A percentile compares a stretch with the other conserved stretches of the same genome.
Evolutionary conservation across 345 rosid genomes (phyloP).

Genomic region (Cardamine chenopodiifolia): DNA sequence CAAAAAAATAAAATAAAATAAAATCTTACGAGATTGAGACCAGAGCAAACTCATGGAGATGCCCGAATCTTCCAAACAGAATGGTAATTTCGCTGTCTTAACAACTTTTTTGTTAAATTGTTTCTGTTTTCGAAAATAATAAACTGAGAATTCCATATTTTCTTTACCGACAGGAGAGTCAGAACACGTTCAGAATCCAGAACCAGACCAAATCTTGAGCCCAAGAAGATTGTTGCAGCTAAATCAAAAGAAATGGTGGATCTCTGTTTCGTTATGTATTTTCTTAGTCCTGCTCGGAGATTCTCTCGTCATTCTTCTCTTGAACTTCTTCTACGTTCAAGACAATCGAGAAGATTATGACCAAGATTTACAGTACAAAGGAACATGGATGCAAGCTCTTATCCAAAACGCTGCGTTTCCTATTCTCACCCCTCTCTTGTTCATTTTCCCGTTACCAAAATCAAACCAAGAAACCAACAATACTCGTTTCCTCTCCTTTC

Average conservation of each 20-base stretch:
- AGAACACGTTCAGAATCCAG: constrained; percentile 27
- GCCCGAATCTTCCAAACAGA: constrained; percentile 23
- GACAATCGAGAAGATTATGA: constrained; percentile 6
- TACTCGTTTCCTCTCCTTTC: background rate
- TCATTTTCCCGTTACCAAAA: constrained; percentile 32
- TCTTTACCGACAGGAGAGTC: constrained; percentile 15
- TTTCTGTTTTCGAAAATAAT: background rate
- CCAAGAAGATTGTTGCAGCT: constrained; percentile 20
- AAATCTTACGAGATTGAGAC: constrained; percentile 1
- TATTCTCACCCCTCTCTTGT: constrained; percentile 25
- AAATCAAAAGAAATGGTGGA: constrained; percentile 32
- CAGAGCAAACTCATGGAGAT: constrained; percentile 17
- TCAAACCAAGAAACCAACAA: constrained; percentile 6
- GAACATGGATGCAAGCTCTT: constrained; percentile 37
- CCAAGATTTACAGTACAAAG: constrained; percentile 30
- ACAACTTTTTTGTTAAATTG: background rate
- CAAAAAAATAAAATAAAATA: background rate
- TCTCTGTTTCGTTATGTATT: constrained; percentile 25
- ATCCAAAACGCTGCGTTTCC: constrained; percentile 40
- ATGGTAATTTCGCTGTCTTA: constrained; percentile 16
- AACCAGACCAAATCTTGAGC: constrained; percentile 25
- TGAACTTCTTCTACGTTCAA: constrained; percentile 31
- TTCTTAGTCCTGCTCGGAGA: constrained; percentile 30
- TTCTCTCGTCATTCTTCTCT: constrained; percentile 30
- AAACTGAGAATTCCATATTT: background rate